Conservation (phyloP, 441 rosid genomes). For the Cnidoscolus chayamansa region DNA sequence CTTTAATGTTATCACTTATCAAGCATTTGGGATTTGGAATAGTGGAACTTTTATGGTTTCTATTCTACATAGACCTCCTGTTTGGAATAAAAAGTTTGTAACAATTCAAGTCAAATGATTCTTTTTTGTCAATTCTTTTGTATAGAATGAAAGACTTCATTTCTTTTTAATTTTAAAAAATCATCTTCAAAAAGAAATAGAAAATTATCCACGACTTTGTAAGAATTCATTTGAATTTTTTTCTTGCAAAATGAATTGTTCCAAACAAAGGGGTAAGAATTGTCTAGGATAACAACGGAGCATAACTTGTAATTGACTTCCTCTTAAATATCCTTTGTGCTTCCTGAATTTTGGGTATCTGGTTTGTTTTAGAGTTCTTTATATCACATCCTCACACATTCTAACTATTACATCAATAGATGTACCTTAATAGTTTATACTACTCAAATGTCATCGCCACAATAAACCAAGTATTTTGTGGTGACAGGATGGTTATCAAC, state of each 20-base stretch:
- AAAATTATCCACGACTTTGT: too few relatives aligned
- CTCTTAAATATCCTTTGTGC: not conserved
- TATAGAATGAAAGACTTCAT: too few relatives aligned
- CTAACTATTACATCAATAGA: not conserved
- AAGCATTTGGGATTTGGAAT: not conserved
- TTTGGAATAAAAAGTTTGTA: too few relatives aligned
- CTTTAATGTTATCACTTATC: not conserved
- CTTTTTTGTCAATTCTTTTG: too few relatives aligned
- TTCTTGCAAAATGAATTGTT: too few relatives aligned
- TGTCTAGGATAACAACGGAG: not conserved
- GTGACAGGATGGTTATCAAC: conserved; percentile 79
- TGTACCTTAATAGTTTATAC: not conserved
- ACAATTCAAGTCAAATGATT: too few relatives aligned
- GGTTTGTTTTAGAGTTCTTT: not conserved
- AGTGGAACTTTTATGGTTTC: not conserved
- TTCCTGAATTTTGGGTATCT: not conserved
- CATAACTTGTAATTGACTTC: not conserved
- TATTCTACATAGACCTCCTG: not conserved
- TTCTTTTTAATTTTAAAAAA: too few relatives aligned
- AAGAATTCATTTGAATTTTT: too few relatives aligned
- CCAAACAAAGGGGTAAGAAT: too few relatives aligned
- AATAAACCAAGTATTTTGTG: not conserved
- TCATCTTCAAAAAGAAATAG: too few relatives aligned
- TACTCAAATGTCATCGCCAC: not conserved
- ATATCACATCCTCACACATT: not conserved